Percentiles rank a stretch among this genome's conserved stretches.
These are phyloP conservation scores for Aspergillus quadricinctus DNA, from an alignment of 2,329 filamentous ascomycete genomes.

Conservation along the genomic window DNA sequence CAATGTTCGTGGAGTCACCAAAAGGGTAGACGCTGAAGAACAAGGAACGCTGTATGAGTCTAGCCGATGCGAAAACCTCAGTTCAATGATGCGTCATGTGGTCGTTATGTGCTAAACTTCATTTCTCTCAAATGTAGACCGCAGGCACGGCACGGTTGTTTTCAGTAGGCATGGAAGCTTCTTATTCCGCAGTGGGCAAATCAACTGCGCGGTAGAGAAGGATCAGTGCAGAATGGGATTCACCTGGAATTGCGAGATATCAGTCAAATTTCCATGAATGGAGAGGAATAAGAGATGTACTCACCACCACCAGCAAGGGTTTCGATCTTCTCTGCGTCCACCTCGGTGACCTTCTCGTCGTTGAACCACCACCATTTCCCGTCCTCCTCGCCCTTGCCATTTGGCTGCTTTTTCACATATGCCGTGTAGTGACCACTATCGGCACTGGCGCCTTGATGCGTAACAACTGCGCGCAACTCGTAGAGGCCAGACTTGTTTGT, in stretches of 20 bases:
- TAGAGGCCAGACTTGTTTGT: constrained; percentile 94
- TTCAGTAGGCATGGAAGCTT: neutral
- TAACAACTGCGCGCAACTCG: constrained; percentile 88
- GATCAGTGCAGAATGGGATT: constrained; percentile 49
- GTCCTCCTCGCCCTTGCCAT: constrained; percentile 71
- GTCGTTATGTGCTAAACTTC: neutral
- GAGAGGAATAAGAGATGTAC: constrained; percentile 17
- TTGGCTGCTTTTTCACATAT: constrained; percentile 89
- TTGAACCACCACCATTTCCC: constrained; percentile 99
- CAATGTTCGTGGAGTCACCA: neutral
- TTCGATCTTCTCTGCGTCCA: constrained; percentile 85
- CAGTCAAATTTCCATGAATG: neutral
- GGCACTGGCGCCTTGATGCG: constrained; percentile 92
- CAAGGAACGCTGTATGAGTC: neutral
- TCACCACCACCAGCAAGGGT: constrained; percentile 80
- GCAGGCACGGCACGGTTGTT: neutral
- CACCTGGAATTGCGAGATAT: constrained; percentile 28
- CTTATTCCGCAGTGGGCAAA: constrained; percentile 40
- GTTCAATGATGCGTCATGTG: neutral
- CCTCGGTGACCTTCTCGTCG: constrained; percentile 93
- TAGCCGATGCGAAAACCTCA: neutral
- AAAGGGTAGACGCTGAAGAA: neutral
- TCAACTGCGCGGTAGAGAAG: constrained; percentile 49
- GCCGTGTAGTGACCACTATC: constrained; percentile 98
- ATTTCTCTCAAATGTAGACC: neutral